Conservation (phyloP, 345 rosid genomes). For the Populus davidiana region DNA sequence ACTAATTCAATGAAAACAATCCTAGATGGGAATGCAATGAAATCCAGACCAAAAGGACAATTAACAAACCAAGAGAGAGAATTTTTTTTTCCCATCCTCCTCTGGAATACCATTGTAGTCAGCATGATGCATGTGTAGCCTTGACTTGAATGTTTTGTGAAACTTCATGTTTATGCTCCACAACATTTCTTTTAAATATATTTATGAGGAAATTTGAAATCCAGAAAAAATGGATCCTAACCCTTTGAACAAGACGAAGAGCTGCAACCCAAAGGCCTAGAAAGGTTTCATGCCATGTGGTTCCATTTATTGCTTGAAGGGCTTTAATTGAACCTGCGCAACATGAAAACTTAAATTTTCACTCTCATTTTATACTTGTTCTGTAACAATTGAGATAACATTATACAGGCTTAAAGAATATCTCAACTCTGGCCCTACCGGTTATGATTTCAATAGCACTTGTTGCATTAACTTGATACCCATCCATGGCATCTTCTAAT, state of each 20-base stretch:
- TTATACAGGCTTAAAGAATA: background rate
- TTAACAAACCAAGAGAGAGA: background rate
- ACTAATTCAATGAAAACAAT: background rate
- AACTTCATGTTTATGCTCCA: background rate
- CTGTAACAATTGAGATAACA: background rate
- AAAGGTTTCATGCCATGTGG: slow-evolving; percentile 87
- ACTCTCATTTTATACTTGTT: background rate
- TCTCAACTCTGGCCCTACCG: slow-evolving; percentile 36
- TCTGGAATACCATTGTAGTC: background rate
- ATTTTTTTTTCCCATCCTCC: background rate
- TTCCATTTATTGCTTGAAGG: slow-evolving; percentile 70
- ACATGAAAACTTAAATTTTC: background rate
- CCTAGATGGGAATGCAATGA: background rate
- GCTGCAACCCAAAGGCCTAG: slow-evolving; percentile 93
- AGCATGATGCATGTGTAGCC: background rate
- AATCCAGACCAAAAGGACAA: background rate
- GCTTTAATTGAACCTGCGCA: slow-evolving; percentile 87
- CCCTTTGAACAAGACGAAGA: slow-evolving; percentile 96
- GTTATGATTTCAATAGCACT: slow-evolving; percentile 73
- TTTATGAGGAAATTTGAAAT: background rate
- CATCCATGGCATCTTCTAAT: slow-evolving; percentile 95
- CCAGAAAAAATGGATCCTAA: background rate
- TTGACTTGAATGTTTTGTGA: background rate
- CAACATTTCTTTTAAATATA: background rate
- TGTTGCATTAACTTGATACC: slow-evolving; percentile 70